Evolutionary conservation across 352 stramenopile species (phyloP).

Genomic region (Phytopythium litorale): DNA sequence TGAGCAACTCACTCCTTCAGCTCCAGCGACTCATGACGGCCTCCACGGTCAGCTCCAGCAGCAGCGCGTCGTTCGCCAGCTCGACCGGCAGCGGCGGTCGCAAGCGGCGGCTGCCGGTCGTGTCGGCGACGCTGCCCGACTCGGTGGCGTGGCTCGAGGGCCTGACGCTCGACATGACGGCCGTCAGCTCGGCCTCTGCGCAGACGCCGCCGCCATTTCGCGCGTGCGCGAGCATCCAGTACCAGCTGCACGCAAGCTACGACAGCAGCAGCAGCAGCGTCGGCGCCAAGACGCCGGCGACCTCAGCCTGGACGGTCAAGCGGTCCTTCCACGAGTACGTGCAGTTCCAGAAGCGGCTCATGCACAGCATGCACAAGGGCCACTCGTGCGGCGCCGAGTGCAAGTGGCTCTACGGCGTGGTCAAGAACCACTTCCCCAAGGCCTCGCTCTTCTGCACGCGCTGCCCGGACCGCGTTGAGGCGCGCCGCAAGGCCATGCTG

Average conservation of each 20-base stretch:
- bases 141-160: constrained; percentile 29
- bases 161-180: constrained; percentile 25
- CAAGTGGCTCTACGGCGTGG: constrained; percentile 49
- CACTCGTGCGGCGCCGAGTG: constrained; percentile 58
- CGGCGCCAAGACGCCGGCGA: constrained; percentile 10
- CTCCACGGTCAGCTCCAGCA: neutral
- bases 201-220: constrained; percentile 11
- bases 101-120: constrained; percentile 1
- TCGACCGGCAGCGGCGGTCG: neutral
- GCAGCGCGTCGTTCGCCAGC: neutral
- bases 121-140: constrained; percentile 15
- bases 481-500: constrained; percentile 20
- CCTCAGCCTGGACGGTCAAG: constrained; percentile 23
- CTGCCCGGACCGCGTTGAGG: constrained; percentile 22
- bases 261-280: constrained; percentile 4
- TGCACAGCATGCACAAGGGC: constrained; percentile 36
- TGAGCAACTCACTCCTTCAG: neutral
- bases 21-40: neutral
- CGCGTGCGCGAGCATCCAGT: constrained; percentile 15
- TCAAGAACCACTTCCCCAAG: constrained; percentile 53
- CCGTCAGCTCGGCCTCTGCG: constrained; percentile 5
- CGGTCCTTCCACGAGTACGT: constrained; percentile 39
- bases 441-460: constrained; percentile 26
- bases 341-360: constrained; percentile 29
- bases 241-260: constrained; percentile 31